Evolutionary conservation across 805 yeast genomes (phyloP).

Genomic region (Ogataea neopini): DNA sequence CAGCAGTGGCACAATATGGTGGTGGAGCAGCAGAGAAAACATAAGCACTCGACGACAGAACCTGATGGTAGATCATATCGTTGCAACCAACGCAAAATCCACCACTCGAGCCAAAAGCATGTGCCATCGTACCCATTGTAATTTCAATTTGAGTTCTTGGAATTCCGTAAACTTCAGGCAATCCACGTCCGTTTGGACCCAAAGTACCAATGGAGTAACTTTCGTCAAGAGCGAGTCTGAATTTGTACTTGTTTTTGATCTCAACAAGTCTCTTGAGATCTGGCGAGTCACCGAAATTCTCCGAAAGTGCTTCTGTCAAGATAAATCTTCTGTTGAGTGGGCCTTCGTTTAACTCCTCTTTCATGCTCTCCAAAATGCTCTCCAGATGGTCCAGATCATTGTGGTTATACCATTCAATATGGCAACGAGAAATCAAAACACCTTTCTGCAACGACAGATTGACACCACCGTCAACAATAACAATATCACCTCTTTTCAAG

Average conservation of each 20-base stretch:
- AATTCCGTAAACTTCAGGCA: slow-evolving; percentile 70
- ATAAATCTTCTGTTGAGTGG: slow-evolving; percentile 90
- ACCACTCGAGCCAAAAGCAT: slow-evolving; percentile 81
- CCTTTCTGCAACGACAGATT: slow-evolving; percentile 85
- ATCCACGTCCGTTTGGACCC: slow-evolving; percentile 84
- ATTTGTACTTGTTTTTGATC: slow-evolving; percentile 79
- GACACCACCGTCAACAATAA: slow-evolving; percentile 81
- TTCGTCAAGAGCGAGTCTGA: slow-evolving; percentile 86
- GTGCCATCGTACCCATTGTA: slow-evolving; percentile 84
- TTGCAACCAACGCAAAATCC: slow-evolving; percentile 89
- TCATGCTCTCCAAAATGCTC: slow-evolving; percentile 58
- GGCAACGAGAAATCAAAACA: slow-evolving; percentile 80
- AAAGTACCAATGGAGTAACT: slow-evolving; percentile 81
- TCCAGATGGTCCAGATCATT: slow-evolving; percentile 86
- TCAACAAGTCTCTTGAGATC: slow-evolving; percentile 66
- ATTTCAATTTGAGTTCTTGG: slow-evolving; percentile 76
- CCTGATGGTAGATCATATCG: slow-evolving; percentile 88
- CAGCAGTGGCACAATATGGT: slow-evolving; percentile 77
- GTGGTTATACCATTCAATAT: slow-evolving; percentile 80
- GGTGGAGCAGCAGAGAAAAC: slow-evolving; percentile 95
- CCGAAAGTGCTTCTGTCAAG: slow-evolving; percentile 87
- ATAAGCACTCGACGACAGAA: slow-evolving; percentile 85
- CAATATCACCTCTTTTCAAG: slow-evolving; percentile 90
- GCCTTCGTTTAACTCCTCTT: slow-evolving; percentile 60
- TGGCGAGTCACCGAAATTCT: slow-evolving; percentile 77